These are phyloP conservation scores for Odonthalia washingtoniensis DNA, from an alignment of 31 red algal species.

Conservation along the genomic window DNA sequence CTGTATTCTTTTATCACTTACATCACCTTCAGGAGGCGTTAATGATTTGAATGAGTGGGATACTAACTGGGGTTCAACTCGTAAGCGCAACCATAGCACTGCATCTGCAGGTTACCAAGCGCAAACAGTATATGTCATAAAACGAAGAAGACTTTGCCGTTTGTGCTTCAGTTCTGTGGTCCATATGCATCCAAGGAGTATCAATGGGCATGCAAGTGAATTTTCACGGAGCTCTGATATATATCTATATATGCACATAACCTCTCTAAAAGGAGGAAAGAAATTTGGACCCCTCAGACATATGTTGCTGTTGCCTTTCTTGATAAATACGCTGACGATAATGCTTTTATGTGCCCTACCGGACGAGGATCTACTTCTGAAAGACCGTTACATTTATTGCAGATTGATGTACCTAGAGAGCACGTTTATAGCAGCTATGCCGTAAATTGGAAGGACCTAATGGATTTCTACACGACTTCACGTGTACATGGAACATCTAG, in stretches of 20 bases:
- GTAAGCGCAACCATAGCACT: too few relatives aligned
- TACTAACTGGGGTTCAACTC: too few relatives aligned
- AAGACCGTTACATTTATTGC: conserved; percentile 7
- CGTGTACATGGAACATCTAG: background rate
- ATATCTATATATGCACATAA: background rate
- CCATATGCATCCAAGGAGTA: background rate
- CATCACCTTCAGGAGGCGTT: too few relatives aligned
- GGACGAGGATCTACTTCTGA: conserved; percentile 25
- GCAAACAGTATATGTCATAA: conserved; percentile 5
- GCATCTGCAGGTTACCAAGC: too few relatives aligned
- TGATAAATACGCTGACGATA: background rate
- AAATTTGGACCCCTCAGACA: background rate
- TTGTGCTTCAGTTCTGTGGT: background rate
- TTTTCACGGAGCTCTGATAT: background rate
- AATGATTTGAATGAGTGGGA: too few relatives aligned
- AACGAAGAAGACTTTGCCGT: conserved; percentile 17
- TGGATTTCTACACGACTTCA: background rate
- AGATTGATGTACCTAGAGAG: background rate
- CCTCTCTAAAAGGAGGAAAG: background rate
- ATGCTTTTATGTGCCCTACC: conserved; percentile 42
- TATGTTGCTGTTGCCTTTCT: conserved; percentile 30
- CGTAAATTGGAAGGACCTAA: background rate
- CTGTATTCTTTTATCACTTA: too few relatives aligned
- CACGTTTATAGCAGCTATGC: conserved; percentile 28
- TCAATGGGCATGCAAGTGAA: background rate